phyloP scores from a whole-genome alignment of 306 rosid species.

The Ochetophila trinervis region DNA sequence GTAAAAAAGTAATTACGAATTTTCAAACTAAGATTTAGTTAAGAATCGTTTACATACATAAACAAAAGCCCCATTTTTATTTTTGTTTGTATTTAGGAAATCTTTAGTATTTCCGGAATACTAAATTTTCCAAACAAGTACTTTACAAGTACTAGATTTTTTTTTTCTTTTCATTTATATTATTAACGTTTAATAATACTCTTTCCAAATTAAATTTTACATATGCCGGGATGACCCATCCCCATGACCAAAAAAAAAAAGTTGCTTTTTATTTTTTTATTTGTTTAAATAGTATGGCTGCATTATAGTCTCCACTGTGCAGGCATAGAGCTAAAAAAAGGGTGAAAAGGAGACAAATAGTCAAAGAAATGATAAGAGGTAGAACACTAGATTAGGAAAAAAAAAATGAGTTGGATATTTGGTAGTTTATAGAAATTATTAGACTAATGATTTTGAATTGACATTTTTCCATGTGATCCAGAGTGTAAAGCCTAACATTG shows the following conservation, averaged over 20 bases:
- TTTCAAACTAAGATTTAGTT: too few relatives aligned
- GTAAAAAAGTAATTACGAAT: too few relatives aligned
- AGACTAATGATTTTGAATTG: background rate
- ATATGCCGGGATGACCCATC: too few relatives aligned
- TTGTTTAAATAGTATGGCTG: background rate
- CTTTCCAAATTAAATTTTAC: too few relatives aligned
- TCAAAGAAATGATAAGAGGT: background rate
- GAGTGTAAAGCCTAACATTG: conserved; percentile 23
- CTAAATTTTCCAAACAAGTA: too few relatives aligned
- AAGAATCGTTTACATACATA: too few relatives aligned
- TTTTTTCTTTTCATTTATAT: too few relatives aligned
- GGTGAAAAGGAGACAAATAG: background rate
- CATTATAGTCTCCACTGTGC: conserved; percentile 3
- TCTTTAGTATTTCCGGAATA: too few relatives aligned
- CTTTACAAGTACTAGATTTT: too few relatives aligned
- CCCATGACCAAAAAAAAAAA: background rate
- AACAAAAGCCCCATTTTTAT: too few relatives aligned
- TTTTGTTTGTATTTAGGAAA: too few relatives aligned
- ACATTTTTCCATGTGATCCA: conserved; percentile 23
- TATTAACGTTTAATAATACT: too few relatives aligned
- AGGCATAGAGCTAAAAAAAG: background rate
- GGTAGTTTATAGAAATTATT: background rate
- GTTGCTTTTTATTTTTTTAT: background rate
- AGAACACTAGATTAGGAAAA: background rate
- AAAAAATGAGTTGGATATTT: background rate